phyloP scores from a whole-genome alignment of 495 filamentous ascomycete species.

The Thozetella sp. region DNA sequence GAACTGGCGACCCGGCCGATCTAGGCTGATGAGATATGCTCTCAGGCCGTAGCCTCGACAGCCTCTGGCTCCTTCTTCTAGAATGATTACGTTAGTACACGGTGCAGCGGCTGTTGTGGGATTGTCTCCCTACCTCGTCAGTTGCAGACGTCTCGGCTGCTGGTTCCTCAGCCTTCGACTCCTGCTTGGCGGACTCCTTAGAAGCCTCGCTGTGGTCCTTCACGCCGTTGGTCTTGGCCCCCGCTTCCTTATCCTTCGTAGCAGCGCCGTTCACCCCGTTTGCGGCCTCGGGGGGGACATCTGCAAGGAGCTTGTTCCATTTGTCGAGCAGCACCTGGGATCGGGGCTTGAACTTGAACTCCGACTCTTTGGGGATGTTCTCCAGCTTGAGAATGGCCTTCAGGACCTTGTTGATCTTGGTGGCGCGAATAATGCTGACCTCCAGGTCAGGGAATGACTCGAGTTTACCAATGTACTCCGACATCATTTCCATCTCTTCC shows the following conservation, averaged over 20 bases:
- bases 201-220: constrained; percentile 35
- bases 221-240: constrained; percentile 37
- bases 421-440: constrained; percentile 77
- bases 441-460: constrained; percentile 81
- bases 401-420: constrained; percentile 94
- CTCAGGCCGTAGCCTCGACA: constrained; percentile 23
- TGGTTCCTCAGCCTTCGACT: constrained; percentile 24
- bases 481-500: constrained; percentile 87
- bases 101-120: not conserved
- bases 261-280: constrained; percentile 52
- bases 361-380: constrained; percentile 80
- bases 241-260: constrained; percentile 52
- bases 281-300: constrained; percentile 43
- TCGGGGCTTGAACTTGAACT: constrained; percentile 81
- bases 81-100: not conserved
- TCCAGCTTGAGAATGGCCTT: constrained; percentile 85
- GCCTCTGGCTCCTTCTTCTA: constrained; percentile 20
- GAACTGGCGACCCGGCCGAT: not conserved
- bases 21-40: not conserved
- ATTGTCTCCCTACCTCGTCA: constrained; percentile 28
- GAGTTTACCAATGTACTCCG: constrained; percentile 75
- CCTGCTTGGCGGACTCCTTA: constrained; percentile 26
- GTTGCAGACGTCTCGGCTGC: constrained; percentile 26
- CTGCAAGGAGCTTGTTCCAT: constrained; percentile 81
- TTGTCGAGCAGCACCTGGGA: constrained; percentile 71